These are phyloP conservation scores for Suhomyces ambrosiae DNA, from an alignment of 1,139 yeast genomes.

Conservation along the genomic window DNA sequence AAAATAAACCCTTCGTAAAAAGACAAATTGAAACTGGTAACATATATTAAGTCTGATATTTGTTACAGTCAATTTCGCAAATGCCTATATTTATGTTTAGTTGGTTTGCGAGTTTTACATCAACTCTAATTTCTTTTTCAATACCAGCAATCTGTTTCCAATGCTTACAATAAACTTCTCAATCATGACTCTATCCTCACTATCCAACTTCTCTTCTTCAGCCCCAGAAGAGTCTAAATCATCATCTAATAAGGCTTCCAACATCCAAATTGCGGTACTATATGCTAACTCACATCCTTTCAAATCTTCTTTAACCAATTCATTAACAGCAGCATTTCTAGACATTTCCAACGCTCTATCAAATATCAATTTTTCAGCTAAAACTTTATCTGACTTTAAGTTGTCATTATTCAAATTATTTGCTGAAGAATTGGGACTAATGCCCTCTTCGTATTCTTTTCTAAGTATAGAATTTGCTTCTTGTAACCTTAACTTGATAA, in stretches of 20 bases:
- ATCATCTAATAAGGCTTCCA: slow-evolving; percentile 76
- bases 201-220: slow-evolving; percentile 50
- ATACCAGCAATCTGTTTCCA: slow-evolving; percentile 64
- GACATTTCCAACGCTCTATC: slow-evolving; percentile 94
- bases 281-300: slow-evolving; percentile 84
- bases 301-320: slow-evolving; percentile 73
- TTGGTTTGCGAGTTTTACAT: not conserved
- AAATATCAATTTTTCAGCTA: slow-evolving; percentile 84
- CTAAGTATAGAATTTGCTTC: slow-evolving; percentile 45
- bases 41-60: not conserved
- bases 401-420: slow-evolving; percentile 2
- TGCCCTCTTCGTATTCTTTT: slow-evolving; percentile 11
- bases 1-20: not conserved
- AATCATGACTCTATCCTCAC: slow-evolving; percentile 71
- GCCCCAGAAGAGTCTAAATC: slow-evolving; percentile 33
- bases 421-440: slow-evolving; percentile 2
- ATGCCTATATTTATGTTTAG: too few species aligned
- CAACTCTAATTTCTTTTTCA: slow-evolving; percentile 46
- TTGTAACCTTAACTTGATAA: slow-evolving; percentile 56
- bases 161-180: slow-evolving; percentile 76
- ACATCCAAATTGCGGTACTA: slow-evolving; percentile 93
- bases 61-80: too few species aligned
- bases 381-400: slow-evolving; percentile 28
- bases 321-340: slow-evolving; percentile 86
- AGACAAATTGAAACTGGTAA: not conserved